These are phyloP conservation scores for Cyberlindnera amylophila DNA, from an alignment of 805 yeast genomes.

Conservation along the genomic window DNA sequence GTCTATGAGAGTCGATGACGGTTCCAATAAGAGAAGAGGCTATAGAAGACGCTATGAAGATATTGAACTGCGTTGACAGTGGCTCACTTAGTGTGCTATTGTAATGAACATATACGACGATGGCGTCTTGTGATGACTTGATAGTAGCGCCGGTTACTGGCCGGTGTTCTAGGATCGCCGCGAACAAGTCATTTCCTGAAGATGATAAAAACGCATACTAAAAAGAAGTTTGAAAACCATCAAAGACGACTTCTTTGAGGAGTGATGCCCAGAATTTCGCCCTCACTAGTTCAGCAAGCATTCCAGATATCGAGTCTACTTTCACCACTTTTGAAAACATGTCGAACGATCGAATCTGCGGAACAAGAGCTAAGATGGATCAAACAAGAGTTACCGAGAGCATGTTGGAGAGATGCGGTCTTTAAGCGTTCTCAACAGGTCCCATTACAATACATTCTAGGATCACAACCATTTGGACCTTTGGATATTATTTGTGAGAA, in stretches of 20 bases:
- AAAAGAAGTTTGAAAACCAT: not conserved
- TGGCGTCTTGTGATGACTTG: no score
- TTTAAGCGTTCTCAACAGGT: constrained; percentile 44
- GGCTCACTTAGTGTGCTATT: not conserved
- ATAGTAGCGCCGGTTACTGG: no score
- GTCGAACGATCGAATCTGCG: constrained; percentile 36
- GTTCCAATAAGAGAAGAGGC: constrained; percentile 35
- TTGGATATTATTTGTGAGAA: constrained; percentile 55
- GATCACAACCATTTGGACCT: constrained; percentile 81
- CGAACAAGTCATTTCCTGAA: no score
- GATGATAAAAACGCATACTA: no score
- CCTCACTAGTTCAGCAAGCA: constrained; percentile 12
- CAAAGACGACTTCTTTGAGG: not conserved
- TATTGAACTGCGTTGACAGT: constrained; percentile 19
- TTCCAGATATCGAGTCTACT: constrained; percentile 8
- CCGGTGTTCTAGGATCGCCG: no score
- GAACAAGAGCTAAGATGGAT: constrained; percentile 65
- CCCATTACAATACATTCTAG: constrained; percentile 84
- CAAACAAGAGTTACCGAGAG: constrained; percentile 46
- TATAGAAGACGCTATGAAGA: constrained; percentile 50
- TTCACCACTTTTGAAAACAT: constrained; percentile 17
- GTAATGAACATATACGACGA: no score
- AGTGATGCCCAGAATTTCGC: constrained; percentile 21
- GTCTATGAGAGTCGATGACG: constrained; percentile 67
- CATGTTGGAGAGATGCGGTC: constrained; percentile 51